phyloP scores from a whole-genome alignment of 495 filamentous ascomycete species.

The Podospora conica region DNA sequence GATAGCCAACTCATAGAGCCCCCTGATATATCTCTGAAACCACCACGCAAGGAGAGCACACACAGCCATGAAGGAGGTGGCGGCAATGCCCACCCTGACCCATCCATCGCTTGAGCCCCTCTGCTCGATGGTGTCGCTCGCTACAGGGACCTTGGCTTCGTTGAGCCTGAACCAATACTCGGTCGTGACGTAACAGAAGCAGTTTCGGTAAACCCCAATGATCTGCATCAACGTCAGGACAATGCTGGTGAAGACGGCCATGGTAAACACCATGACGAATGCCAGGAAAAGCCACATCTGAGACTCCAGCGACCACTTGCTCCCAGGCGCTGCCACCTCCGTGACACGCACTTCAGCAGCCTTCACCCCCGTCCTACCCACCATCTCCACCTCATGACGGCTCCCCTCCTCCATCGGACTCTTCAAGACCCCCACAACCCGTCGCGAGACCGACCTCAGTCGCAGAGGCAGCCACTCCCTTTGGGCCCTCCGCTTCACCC shows the following conservation, averaged over 20 bases:
- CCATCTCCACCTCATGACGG: background rate
- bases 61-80: slow-evolving; percentile 3
- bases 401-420: background rate
- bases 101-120: background rate
- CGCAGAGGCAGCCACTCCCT: too few species aligned
- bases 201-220: slow-evolving; percentile 36
- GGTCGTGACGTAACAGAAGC: slow-evolving; percentile 19
- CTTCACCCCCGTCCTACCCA: background rate
- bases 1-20: background rate
- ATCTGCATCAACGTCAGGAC: slow-evolving; percentile 37
- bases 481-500: background rate
- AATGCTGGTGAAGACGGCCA: slow-evolving; percentile 17
- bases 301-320: background rate
- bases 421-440: background rate
- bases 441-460: too few species aligned
- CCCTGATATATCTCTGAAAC: slow-evolving; percentile 4
- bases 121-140: background rate
- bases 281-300: background rate
- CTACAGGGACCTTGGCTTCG: background rate
- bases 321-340: background rate
- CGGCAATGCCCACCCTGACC: background rate
- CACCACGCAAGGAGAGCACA: background rate
- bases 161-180: background rate
- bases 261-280: slow-evolving; percentile 4
- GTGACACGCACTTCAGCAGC: background rate